These are phyloP conservation scores for Eragrostis curvula DNA, from an alignment of 176 grass and related monocot species.

Conservation along the genomic window DNA sequence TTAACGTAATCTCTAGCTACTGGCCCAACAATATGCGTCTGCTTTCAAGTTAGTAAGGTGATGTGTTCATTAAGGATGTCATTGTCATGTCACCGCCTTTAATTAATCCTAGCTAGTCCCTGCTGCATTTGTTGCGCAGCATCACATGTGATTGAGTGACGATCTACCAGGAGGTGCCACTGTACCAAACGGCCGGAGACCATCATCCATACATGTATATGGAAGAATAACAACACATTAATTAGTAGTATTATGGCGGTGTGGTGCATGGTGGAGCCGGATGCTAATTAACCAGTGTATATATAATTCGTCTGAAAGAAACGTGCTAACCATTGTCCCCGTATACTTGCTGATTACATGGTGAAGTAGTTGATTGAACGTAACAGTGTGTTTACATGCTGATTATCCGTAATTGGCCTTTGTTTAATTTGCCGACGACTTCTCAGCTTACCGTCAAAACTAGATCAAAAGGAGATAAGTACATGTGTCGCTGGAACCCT, in stretches of 20 bases:
- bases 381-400: too few species aligned
- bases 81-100: neutral
- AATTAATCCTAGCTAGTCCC: neutral
- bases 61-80: neutral
- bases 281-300: neutral
- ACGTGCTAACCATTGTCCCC: neutral
- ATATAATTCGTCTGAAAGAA: conserved; percentile 3
- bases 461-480: too few species aligned
- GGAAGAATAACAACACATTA: too few species aligned
- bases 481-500: too few species aligned
- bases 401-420: too few species aligned
- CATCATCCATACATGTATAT: neutral
- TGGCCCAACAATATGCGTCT: too few species aligned
- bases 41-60: too few species aligned
- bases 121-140: neutral
- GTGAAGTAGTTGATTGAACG: too few species aligned
- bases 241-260: neutral
- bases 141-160: neutral
- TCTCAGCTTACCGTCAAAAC: too few species aligned
- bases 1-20: too few species aligned
- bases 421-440: too few species aligned
- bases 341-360: too few species aligned
- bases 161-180: neutral
- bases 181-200: neutral
- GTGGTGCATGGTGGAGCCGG: neutral